These are phyloP conservation scores for Tilletia caries DNA, from an alignment of 1,284 basidiomycete species.

Conservation along the genomic window DNA sequence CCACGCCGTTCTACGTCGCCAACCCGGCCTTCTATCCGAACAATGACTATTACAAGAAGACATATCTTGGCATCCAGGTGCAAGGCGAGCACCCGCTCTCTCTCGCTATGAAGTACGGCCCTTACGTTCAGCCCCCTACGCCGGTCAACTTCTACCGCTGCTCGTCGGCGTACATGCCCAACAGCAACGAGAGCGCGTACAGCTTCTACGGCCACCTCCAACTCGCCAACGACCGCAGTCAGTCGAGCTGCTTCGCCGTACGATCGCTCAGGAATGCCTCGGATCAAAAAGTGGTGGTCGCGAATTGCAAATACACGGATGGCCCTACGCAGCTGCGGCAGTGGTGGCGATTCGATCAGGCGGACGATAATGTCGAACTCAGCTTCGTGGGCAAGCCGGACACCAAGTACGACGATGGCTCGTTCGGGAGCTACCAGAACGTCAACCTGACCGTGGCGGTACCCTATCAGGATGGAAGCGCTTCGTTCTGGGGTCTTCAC, in stretches of 20 bases:
- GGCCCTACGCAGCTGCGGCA: background rate
- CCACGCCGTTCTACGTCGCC: background rate
- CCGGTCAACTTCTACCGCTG: background rate
- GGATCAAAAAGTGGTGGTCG: background rate
- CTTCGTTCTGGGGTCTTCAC: background rate
- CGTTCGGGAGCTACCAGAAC: background rate
- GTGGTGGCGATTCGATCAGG: background rate
- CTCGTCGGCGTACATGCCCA: background rate
- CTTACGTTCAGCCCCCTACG: constrained; percentile 10
- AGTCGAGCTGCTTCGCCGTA: background rate
- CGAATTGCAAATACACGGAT: background rate
- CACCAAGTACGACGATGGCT: background rate
- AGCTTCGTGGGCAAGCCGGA: background rate
- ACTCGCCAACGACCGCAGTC: background rate
- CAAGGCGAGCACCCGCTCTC: background rate
- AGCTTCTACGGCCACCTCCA: background rate
- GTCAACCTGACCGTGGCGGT: background rate
- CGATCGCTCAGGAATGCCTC: background rate
- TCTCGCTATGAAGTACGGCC: constrained; percentile 24
- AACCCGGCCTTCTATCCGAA: background rate
- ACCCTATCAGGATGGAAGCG: background rate
- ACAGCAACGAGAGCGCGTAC: background rate
- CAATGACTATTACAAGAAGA: background rate
- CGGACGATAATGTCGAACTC: background rate
- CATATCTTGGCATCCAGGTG: background rate